A percentile compares a stretch with the other conserved stretches of the same genome.
Conservation (phyloP, 805 yeast genomes). For the Wickerhamomyces strasburgensis region DNA sequence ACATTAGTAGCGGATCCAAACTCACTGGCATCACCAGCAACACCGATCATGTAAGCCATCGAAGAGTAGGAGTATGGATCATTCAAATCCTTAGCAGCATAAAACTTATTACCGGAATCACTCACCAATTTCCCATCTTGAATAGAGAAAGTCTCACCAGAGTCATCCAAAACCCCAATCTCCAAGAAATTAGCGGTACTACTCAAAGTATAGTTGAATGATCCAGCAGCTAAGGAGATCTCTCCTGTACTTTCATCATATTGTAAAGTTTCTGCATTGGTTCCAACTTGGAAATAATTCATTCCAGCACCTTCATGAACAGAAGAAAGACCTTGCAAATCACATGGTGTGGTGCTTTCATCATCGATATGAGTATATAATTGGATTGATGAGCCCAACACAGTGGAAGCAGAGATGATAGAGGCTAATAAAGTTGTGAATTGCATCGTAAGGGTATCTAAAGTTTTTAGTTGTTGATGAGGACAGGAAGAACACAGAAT, state of each 20-base stretch:
- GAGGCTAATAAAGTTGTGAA: not conserved
- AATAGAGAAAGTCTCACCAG: slow-evolving; percentile 2
- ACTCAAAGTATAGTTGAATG: slow-evolving; percentile 2
- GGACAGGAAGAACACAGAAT: too few relatives aligned
- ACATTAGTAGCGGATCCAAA: too few relatives aligned
- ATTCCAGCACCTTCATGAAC: slow-evolving; percentile 22
- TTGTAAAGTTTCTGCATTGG: slow-evolving; percentile 3
- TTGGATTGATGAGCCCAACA: not conserved
- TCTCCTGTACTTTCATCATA: slow-evolving; percentile 5
- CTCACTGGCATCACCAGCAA: slow-evolving; percentile 4
- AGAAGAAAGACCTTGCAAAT: slow-evolving; percentile 2
- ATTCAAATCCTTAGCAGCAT: slow-evolving; percentile 36
- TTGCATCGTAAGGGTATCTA: not conserved
- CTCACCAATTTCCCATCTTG: slow-evolving; percentile 24
- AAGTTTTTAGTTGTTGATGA: too few relatives aligned
- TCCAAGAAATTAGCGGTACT: slow-evolving; percentile 1
- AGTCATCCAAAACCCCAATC: slow-evolving; percentile 4
- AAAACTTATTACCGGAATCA: slow-evolving; percentile 30
- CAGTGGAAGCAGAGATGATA: not conserved
- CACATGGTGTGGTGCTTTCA: not conserved
- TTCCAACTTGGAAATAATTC: slow-evolving; percentile 18
- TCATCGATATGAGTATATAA: not conserved
- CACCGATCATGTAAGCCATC: slow-evolving; percentile 22
- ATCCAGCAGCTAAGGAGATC: too few relatives aligned
- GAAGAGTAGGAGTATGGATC: slow-evolving; percentile 40